phyloP scores from a whole-genome alignment of 345 rosid genomes.

The Gossypium mustelinum region DNA sequence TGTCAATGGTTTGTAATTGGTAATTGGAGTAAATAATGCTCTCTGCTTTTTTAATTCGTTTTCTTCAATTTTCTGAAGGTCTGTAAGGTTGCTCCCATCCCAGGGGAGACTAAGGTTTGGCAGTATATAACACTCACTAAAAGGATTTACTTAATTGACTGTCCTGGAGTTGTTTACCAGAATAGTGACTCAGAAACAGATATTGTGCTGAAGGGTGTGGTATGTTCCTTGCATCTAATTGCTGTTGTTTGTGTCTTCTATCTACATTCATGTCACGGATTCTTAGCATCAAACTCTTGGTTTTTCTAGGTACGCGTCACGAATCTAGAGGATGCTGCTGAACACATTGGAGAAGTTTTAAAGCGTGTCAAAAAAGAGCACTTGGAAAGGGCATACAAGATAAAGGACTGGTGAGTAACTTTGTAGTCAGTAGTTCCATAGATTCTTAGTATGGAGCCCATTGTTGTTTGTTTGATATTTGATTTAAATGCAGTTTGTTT shows the following conservation, averaged over 20 bases:
- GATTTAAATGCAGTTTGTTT: not conserved
- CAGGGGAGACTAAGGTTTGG: slow-evolving; percentile 99
- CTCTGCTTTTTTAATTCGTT: not conserved
- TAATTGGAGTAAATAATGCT: not conserved
- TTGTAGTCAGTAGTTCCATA: not conserved
- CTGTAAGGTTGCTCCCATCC: slow-evolving; percentile 98
- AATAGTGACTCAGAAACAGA: slow-evolving; percentile 86
- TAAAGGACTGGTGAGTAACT: slow-evolving; percentile 59
- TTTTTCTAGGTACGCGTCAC: slow-evolving; percentile 68
- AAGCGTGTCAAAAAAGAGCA: slow-evolving; percentile 89
- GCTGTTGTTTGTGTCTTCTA: not conserved
- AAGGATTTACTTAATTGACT: slow-evolving; percentile 87
- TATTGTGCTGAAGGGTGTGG: slow-evolving; percentile 94
- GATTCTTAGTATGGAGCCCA: not conserved
- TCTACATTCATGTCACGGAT: not conserved
- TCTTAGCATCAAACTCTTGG: not conserved
- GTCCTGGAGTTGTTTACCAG: slow-evolving; percentile 97
- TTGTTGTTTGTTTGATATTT: not conserved
- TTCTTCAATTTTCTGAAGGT: slow-evolving; percentile 38
- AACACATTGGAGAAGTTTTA: slow-evolving; percentile 85
- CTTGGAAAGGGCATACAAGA: slow-evolving; percentile 81
- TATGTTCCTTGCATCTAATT: slow-evolving; percentile 30
- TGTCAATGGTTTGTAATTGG: not conserved
- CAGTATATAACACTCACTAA: slow-evolving; percentile 94
- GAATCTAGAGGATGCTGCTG: slow-evolving; percentile 82